Percentiles rank a stretch among this genome's conserved stretches.
phyloP scores from a whole-genome alignment of 371 early-diverging fungal species.

The Mortierella sp. region DNA sequence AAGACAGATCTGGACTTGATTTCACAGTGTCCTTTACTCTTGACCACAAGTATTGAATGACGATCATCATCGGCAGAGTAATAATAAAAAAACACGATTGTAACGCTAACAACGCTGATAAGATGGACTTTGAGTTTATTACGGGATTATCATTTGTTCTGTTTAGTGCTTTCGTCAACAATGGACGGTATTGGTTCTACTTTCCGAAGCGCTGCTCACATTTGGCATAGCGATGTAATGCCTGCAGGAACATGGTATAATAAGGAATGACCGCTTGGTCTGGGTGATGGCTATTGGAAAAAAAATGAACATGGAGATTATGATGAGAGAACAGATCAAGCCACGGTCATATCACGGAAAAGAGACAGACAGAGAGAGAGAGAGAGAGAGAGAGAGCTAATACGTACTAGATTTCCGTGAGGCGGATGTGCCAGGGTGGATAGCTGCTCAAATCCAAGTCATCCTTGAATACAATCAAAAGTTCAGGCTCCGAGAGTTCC shows the following conservation, averaged over 20 bases:
- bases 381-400: constrained; percentile 36
- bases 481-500: constrained; percentile 65
- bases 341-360: not conserved
- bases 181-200: constrained; percentile 11
- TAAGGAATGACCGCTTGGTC: constrained; percentile 47
- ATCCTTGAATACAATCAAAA: constrained; percentile 68
- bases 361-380: not conserved
- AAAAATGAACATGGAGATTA: not conserved
- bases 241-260: constrained; percentile 58
- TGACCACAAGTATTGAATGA: constrained; percentile 9
- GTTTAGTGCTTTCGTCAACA: too few relatives aligned
- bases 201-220: constrained; percentile 65
- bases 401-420: constrained; percentile 71
- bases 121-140: too few relatives aligned
- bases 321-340: not conserved
- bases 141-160: too few relatives aligned
- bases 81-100: not conserved
- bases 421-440: constrained; percentile 72
- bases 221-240: constrained; percentile 60
- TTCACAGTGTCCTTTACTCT: constrained; percentile 42
- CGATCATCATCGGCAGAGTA: too few relatives aligned
- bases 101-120: too few relatives aligned
- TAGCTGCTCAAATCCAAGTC: constrained; percentile 69
- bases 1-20: constrained; percentile 25
- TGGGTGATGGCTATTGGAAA: constrained; percentile 38